Evolutionary conservation across 768 basidiomycete species (phyloP).

Genomic region (Tylopilus felleus): DNA sequence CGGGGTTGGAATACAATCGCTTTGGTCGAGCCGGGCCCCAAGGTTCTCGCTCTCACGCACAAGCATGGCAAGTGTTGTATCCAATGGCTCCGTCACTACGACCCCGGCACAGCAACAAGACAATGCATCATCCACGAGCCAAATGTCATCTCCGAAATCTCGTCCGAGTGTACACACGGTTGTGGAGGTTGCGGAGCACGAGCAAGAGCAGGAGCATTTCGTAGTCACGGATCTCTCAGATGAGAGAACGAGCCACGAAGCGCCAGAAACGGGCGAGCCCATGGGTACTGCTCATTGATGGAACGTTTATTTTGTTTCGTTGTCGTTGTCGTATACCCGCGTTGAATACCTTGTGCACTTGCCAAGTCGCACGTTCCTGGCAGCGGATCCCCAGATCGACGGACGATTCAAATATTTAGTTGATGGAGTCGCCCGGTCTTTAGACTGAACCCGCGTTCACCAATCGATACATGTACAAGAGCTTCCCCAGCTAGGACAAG

Average conservation of each 20-base stretch:
- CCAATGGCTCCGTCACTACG: constrained; percentile 23
- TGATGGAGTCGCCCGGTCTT: too few relatives aligned
- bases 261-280: constrained; percentile 10
- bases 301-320: background rate
- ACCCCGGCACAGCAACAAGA: constrained; percentile 4
- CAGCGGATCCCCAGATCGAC: background rate
- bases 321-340: background rate
- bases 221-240: constrained; percentile 1
- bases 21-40: constrained; percentile 40
- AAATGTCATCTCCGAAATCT: constrained; percentile 11
- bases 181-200: constrained; percentile 24
- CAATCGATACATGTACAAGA: too few relatives aligned
- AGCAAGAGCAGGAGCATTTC: constrained; percentile 13
- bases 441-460: too few relatives aligned
- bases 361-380: background rate
- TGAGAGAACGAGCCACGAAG: constrained; percentile 13
- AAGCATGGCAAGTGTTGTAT: constrained; percentile 23
- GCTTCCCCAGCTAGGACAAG: background rate
- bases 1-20: constrained; percentile 47
- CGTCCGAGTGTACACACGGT: constrained; percentile 25
- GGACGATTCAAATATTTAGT: background rate
- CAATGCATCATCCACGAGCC: background rate
- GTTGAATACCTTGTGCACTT: background rate
- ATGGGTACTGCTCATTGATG: constrained; percentile 32
- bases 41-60: constrained; percentile 37